These are phyloP conservation scores for Pichia kudriavzevii DNA, from an alignment of 1,139 yeast species.

Conservation along the genomic window DNA sequence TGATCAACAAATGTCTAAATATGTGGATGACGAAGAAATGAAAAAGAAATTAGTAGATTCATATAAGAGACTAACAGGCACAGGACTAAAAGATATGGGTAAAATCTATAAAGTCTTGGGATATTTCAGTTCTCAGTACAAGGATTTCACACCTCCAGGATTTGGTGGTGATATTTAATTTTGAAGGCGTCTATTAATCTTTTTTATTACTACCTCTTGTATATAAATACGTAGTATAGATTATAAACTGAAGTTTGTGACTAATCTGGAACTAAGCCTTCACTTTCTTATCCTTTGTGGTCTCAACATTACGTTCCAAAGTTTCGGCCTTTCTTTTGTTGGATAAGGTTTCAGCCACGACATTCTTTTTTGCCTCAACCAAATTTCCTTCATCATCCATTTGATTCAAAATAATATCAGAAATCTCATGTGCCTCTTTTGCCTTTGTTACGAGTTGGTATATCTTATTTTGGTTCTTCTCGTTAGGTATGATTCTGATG, in stretches of 20 bases:
- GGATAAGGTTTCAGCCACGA: conserved; percentile 1
- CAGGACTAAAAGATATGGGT: conserved; percentile 66
- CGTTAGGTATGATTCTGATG: conserved; percentile 65
- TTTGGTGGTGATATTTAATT: conserved; percentile 31
- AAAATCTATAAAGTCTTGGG: conserved; percentile 67
- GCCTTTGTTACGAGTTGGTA: conserved; percentile 52
- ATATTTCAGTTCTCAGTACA: conserved; percentile 40
- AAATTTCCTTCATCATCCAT: conserved; percentile 30
- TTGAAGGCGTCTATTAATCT: too few species aligned
- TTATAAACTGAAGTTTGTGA: too few species aligned
- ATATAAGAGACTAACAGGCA: conserved; percentile 58
- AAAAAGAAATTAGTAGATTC: conserved; percentile 47
- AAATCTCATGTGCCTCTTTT: conserved; percentile 49
- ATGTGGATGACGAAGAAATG: conserved; percentile 27
- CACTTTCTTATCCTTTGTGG: conserved; percentile 6
- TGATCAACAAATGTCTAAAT: conserved; percentile 38
- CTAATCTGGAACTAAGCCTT: too few species aligned
- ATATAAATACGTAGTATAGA: too few species aligned
- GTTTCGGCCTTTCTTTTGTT: conserved; percentile 9
- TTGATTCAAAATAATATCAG: conserved; percentile 27
- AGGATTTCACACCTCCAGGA: conserved; percentile 34
- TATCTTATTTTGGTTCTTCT: conserved; percentile 45
- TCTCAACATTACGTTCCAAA: too few species aligned
- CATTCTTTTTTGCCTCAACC: conserved; percentile 7
- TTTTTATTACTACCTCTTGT: not conserved